phyloP scores from a whole-genome alignment of 805 yeast genomes.

The Kodamaea lidongshanica region DNA sequence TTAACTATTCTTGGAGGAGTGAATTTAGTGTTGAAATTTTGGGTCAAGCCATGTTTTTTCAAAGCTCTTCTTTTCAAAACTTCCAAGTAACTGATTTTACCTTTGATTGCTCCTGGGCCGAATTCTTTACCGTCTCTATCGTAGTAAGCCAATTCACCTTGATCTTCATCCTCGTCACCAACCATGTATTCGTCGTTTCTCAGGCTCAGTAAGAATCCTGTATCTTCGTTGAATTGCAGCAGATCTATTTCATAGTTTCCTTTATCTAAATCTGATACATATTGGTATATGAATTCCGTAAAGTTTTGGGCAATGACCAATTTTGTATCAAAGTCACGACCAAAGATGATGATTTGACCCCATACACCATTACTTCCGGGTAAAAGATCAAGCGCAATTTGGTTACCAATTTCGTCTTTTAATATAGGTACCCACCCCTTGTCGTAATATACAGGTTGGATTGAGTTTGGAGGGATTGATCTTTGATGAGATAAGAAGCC shows the following conservation, averaged over 20 bases:
- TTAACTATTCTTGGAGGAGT: constrained; percentile 24
- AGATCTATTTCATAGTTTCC: constrained; percentile 37
- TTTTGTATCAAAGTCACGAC: constrained; percentile 89
- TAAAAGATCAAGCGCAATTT: constrained; percentile 77
- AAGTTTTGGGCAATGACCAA: constrained; percentile 60
- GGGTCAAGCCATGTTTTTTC: constrained; percentile 34
- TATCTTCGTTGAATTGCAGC: constrained; percentile 24
- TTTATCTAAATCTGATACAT: constrained; percentile 34
- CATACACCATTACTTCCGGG: constrained; percentile 65
- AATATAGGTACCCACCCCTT: constrained; percentile 79
- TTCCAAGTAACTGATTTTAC: constrained; percentile 33
- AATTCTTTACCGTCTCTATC: constrained; percentile 36
- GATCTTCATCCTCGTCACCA: constrained; percentile 42
- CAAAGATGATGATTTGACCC: constrained; percentile 91
- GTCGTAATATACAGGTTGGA: constrained; percentile 31
- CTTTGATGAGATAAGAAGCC: constrained; percentile 29
- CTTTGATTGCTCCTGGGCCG: constrained; percentile 19
- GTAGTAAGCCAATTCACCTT: constrained; percentile 36
- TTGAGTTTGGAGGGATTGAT: constrained; percentile 33
- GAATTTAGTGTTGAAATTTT: constrained; percentile 32
- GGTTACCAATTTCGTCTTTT: constrained; percentile 86
- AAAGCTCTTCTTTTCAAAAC: constrained; percentile 38
- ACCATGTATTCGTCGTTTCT: constrained; percentile 37
- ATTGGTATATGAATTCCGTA: constrained; percentile 36
- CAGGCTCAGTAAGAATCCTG: constrained; percentile 32